phyloP scores from a whole-genome alignment of 345 rosid genomes.

The Arabidopsis arenosa region DNA sequence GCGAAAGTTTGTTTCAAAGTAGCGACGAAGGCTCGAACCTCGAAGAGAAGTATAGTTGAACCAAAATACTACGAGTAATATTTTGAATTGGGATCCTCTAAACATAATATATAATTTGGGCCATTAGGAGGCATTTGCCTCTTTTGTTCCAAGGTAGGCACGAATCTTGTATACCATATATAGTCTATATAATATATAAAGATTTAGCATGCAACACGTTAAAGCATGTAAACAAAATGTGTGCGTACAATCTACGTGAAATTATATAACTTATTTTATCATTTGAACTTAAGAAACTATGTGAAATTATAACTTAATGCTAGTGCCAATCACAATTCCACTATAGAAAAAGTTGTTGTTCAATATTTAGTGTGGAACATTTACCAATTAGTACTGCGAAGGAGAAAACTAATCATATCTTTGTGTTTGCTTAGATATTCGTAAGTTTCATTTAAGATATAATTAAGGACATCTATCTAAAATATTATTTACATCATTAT shows the following conservation, averaged over 20 bases:
- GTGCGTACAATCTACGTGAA: neutral
- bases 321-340: neutral
- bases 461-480: neutral
- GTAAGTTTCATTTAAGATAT: neutral
- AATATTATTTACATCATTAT: conserved; percentile 13
- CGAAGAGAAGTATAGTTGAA: neutral
- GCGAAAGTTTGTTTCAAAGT: neutral
- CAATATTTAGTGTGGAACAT: neutral
- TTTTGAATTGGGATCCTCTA: neutral
- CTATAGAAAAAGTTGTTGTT: neutral
- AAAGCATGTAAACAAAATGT: neutral
- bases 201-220: neutral
- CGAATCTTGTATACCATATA: neutral
- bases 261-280: neutral
- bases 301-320: neutral
- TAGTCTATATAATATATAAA: neutral
- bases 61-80: neutral
- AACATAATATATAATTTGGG: neutral
- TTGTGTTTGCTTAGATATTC: neutral
- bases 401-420: neutral
- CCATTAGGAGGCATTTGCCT: neutral
- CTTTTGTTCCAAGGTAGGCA: neutral
- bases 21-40: neutral
- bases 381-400: neutral
- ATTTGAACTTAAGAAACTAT: neutral